A percentile compares a stretch with the other conserved stretches of the same genome.
phyloP scores from a whole-genome alignment of 2,329 filamentous ascomycete species.

The Helotiales sp. region DNA sequence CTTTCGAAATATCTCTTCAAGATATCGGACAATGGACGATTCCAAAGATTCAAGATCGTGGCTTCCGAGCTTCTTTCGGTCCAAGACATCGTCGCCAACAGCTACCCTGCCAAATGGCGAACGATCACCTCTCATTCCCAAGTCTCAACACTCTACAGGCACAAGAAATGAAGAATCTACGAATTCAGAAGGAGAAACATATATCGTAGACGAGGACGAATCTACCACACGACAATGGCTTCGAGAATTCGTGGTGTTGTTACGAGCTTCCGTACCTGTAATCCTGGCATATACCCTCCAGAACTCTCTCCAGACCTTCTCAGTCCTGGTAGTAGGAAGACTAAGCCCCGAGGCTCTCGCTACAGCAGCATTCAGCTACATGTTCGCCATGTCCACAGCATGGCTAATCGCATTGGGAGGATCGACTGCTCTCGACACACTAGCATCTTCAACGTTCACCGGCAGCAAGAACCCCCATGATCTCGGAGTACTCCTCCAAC shows the following conservation, averaged over 20 bases:
- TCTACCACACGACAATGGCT: conserved; percentile 39
- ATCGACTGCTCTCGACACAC: conserved; percentile 81
- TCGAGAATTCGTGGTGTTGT: conserved; percentile 65
- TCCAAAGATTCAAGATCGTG: conserved; percentile 28
- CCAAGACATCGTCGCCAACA: conserved; percentile 16
- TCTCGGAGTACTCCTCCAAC: conserved; percentile 75
- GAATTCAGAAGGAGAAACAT: conserved; percentile 26
- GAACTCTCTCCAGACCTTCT: conserved; percentile 80
- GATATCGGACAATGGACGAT: conserved; percentile 20
- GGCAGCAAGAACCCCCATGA: conserved; percentile 77
- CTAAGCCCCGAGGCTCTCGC: conserved; percentile 78
- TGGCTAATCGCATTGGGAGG: conserved; percentile 87
- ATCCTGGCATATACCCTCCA: conserved; percentile 84
- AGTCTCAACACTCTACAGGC: conserved; percentile 13
- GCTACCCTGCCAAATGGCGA: conserved; percentile 33
- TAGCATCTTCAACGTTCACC: conserved; percentile 81
- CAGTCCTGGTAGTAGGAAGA: conserved; percentile 78
- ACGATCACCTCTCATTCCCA: conserved; percentile 30
- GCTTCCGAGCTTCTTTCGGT: conserved; percentile 29
- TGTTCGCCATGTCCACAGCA: conserved; percentile 88
- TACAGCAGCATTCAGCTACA: conserved; percentile 83
- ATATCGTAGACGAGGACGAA: conserved; percentile 26
- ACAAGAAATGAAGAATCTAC: conserved; percentile 1
- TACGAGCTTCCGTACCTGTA: conserved; percentile 71
- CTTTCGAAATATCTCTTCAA: background rate